These are phyloP conservation scores for Botrytis sinoallii DNA, from an alignment of 2,329 filamentous ascomycete genomes.

Conservation along the genomic window DNA sequence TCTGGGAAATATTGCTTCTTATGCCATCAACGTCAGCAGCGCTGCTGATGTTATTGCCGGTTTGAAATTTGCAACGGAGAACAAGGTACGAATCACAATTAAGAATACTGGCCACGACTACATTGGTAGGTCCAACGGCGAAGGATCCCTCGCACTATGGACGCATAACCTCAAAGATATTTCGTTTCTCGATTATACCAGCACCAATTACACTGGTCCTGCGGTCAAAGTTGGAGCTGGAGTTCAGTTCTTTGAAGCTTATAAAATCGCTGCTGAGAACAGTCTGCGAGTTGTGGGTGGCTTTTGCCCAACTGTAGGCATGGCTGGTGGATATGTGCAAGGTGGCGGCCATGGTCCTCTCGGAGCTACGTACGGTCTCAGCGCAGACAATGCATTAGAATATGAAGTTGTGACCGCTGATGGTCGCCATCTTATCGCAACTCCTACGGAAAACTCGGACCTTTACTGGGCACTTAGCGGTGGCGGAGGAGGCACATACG, in stretches of 20 bases:
- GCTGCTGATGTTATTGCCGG: not conserved
- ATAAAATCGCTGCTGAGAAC: not conserved
- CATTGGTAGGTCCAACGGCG: not conserved
- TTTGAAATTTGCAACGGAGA: not conserved
- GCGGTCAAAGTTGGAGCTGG: not conserved
- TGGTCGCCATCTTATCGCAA: not conserved
- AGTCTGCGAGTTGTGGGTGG: not conserved
- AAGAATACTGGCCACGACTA: constrained; percentile 9
- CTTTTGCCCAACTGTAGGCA: not conserved
- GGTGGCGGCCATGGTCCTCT: not conserved
- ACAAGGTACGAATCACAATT: not conserved
- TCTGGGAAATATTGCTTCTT: not conserved
- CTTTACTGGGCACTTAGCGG: not conserved
- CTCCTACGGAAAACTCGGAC: not conserved
- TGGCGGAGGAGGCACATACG: not conserved
- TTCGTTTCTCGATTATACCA: not conserved
- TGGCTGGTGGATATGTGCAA: constrained; percentile 3
- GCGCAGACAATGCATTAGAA: constrained; percentile 1
- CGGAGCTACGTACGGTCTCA: not conserved
- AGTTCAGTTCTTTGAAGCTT: not conserved
- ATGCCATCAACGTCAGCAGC: not conserved
- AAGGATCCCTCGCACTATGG: not conserved
- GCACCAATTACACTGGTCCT: not conserved
- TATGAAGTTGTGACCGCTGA: constrained; percentile 10
- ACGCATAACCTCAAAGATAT: constrained; percentile 7